Conservation (phyloP, 176 grass and related monocot species). For the Carex parvula region DNA sequence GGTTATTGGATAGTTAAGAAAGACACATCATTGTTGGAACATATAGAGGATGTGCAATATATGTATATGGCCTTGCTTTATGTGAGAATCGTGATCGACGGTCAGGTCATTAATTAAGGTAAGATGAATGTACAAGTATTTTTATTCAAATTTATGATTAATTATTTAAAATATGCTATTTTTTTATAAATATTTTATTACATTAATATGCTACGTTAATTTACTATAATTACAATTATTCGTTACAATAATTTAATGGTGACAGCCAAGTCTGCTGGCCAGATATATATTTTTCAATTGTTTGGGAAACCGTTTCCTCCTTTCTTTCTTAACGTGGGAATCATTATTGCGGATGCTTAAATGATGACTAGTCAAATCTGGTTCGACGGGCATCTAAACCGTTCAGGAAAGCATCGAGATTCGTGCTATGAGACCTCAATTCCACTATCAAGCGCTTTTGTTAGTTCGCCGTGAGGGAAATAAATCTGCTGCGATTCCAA, state of each 20-base stretch:
- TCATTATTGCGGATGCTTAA: background rate
- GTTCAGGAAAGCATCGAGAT: too few species aligned
- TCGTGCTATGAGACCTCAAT: too few species aligned
- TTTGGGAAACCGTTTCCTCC: too few species aligned
- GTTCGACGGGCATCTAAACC: too few species aligned
- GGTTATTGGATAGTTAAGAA: slow-evolving; percentile 11
- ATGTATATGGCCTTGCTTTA: background rate
- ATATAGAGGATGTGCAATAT: slow-evolving; percentile 10
- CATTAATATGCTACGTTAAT: background rate
- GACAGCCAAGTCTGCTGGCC: background rate
- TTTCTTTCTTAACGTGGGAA: too few species aligned
- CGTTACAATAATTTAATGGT: background rate
- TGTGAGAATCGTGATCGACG: background rate
- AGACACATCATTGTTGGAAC: background rate
- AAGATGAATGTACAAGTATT: background rate
- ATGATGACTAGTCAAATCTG: background rate
- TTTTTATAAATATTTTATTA: background rate
- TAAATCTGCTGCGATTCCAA: too few species aligned
- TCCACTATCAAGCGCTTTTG: too few species aligned
- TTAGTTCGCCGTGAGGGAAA: too few species aligned
- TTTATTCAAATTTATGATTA: background rate
- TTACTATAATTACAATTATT: background rate
- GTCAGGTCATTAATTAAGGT: background rate
- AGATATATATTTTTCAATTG: background rate
- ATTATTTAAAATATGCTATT: background rate